Percentiles rank a stretch among this genome's conserved stretches.
phyloP scores from a whole-genome alignment of 306 rosid genomes.

The Gastrolobium bilobum region DNA sequence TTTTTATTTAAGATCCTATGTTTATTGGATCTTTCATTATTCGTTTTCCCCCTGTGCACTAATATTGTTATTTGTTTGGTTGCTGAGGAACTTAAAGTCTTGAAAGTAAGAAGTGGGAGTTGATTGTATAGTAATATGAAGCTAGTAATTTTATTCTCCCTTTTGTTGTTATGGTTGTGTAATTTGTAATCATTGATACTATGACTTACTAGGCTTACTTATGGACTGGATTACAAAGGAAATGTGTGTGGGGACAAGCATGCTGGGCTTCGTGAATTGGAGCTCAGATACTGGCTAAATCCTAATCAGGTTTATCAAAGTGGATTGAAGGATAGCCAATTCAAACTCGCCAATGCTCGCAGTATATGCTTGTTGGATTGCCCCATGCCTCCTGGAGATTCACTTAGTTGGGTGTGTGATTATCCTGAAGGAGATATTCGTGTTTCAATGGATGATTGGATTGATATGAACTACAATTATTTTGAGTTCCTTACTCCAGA shows the following conservation, averaged over 20 bases:
- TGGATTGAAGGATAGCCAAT: conserved; percentile 77
- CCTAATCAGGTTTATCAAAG: conserved; percentile 97
- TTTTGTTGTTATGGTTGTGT: conserved; percentile 38
- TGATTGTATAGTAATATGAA: conserved; percentile 31
- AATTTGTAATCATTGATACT: conserved; percentile 41
- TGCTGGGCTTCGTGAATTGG: conserved; percentile 84
- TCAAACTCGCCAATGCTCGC: conserved; percentile 76
- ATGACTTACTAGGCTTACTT: conserved; percentile 81
- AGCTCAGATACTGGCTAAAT: conserved; percentile 87
- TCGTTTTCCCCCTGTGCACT: background rate
- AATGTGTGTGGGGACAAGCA: conserved; percentile 94
- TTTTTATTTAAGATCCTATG: conserved; percentile 17
- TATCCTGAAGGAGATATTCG: conserved; percentile 94
- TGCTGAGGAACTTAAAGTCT: conserved; percentile 24
- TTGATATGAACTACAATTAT: conserved; percentile 82
- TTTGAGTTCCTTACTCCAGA: conserved; percentile 93
- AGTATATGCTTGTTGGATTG: conserved; percentile 93
- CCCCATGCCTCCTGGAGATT: conserved; percentile 83
- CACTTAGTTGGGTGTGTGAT: conserved; percentile 95
- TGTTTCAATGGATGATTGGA: conserved; percentile 81
- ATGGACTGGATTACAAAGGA: conserved; percentile 97
- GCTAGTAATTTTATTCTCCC: background rate
- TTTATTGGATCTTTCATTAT: conserved; percentile 19
- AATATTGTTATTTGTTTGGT: conserved; percentile 27
- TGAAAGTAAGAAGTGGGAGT: conserved; percentile 40